Base-by-base conservation (phyloP, 768 basidiomycete genomes). In the Tephrocybe sp. region DNA sequence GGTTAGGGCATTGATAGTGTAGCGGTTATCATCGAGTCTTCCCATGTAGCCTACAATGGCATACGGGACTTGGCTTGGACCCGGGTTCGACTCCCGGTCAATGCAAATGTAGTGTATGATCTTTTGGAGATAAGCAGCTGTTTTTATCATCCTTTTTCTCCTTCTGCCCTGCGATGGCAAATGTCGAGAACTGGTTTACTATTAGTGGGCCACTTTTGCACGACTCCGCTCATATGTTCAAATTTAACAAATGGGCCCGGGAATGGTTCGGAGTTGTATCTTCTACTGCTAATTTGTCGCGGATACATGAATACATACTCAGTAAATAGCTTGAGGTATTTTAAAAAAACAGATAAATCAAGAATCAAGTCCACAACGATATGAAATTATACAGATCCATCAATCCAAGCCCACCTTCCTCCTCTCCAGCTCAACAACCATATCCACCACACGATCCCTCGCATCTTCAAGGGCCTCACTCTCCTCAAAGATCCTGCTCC, bases 371-470 rank as follows among this genome's bases (percentile, higher is more conserved):
- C 28, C 12, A 30, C 28, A 30, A 30, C 7, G 7, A 6, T 6
- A 30, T 12, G 28, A 5, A 30, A 12, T 30, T 12, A 12, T 12
- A 30, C 28, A 30, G 5, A 30, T 6, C 5, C 12, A 36, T 36
- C 34, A 55, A 21, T 44, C 32, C 53, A 61, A 41, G 1, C 62
- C 58, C 18, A 53, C 48, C 52, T 65, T 64, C 57, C 56, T 63
- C 56, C 73, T 65, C 61, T 76, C 76, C 24, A 66, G 59, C 30
- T 74, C 75, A 17, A 77, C 73, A 48, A 90, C 73, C 73, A 85
- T 73, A 69, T 92, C 90, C 41, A 90, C 86, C 30, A 83, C 84
- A n/a, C 76, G 69, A 65, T 91, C 90, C 50, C 84, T 75, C 41
- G 88, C 88, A 53, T 90, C 88, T 64, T 91, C 89, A 47, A 90